These are phyloP conservation scores for Lactifluus echinatus DNA, from an alignment of 768 basidiomycete genomes.

Conservation along the genomic window DNA sequence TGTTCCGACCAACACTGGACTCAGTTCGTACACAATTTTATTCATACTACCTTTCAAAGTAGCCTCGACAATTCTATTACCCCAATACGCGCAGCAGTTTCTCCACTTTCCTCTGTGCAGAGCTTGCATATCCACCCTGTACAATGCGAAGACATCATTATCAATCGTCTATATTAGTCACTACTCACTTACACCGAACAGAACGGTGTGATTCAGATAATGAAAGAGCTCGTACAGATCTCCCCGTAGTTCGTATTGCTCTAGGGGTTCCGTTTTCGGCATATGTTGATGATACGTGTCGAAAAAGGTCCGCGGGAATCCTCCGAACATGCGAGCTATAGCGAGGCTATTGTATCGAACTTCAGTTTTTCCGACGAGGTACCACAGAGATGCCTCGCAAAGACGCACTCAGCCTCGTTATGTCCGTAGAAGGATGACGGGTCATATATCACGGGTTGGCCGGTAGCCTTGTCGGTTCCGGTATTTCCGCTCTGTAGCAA, in stretches of 20 bases:
- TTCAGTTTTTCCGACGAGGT: not conserved
- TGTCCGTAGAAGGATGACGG: conserved; percentile 76
- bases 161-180: not conserved
- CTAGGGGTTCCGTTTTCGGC: conserved; percentile 56
- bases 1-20: no score
- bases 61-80: conserved; percentile 2
- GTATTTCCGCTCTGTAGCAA: conserved; percentile 58
- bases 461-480: conserved; percentile 45
- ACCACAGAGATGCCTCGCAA: not conserved
- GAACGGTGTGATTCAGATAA: conserved; percentile 70
- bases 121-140: conserved; percentile 43
- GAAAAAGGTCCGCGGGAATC: conserved; percentile 57
- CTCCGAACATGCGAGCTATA: conserved; percentile 74
- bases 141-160: not conserved
- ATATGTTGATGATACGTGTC: conserved; percentile 51
- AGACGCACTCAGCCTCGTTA: conserved; percentile 68
- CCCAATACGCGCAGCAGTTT: conserved; percentile 32
- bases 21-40: conserved; percentile 3
- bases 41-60: conserved; percentile 2
- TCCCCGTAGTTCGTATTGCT: conserved; percentile 53
- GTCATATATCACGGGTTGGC: conserved; percentile 64
- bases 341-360: conserved; percentile 41
- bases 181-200: conserved; percentile 57
- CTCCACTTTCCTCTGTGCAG: conserved; percentile 42
- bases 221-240: conserved; percentile 77